These are phyloP conservation scores for Hypoxylon sp. DNA, from an alignment of 2,329 filamentous ascomycete species.

Conservation along the genomic window DNA sequence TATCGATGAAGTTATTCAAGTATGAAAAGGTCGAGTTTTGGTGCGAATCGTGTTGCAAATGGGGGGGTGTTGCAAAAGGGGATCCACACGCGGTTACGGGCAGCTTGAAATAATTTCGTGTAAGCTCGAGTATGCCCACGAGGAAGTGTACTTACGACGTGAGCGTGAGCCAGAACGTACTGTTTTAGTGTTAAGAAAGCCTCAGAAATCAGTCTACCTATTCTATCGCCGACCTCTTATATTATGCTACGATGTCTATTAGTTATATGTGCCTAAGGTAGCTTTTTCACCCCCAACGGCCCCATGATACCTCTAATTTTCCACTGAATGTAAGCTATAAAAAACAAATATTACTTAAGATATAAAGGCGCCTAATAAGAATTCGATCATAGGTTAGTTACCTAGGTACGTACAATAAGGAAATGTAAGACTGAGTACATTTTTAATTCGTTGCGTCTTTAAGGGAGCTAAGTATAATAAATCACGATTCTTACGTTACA, in stretches of 20 bases:
- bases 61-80: too few relatives aligned
- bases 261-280: not conserved
- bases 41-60: too few relatives aligned
- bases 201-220: not conserved
- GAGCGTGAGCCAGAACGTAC: not conserved
- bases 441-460: not conserved
- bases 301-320: not conserved
- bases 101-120: constrained; percentile 7
- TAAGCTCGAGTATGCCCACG: not conserved
- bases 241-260: not conserved
- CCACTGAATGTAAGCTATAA: not conserved
- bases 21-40: too few relatives aligned
- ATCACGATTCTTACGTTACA: not conserved
- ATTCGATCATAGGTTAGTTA: not conserved
- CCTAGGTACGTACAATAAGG: not conserved
- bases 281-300: not conserved
- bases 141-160: not conserved
- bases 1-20: too few relatives aligned
- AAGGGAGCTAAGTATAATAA: not conserved
- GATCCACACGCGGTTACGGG: too few relatives aligned
- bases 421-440: not conserved
- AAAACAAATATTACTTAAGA: not conserved
- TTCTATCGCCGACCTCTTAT: not conserved
- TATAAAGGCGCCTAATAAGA: not conserved
- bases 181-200: not conserved